These are phyloP conservation scores for Aureobasidium zeae DNA, from an alignment of 2,329 filamentous ascomycete species.

Conservation along the genomic window DNA sequence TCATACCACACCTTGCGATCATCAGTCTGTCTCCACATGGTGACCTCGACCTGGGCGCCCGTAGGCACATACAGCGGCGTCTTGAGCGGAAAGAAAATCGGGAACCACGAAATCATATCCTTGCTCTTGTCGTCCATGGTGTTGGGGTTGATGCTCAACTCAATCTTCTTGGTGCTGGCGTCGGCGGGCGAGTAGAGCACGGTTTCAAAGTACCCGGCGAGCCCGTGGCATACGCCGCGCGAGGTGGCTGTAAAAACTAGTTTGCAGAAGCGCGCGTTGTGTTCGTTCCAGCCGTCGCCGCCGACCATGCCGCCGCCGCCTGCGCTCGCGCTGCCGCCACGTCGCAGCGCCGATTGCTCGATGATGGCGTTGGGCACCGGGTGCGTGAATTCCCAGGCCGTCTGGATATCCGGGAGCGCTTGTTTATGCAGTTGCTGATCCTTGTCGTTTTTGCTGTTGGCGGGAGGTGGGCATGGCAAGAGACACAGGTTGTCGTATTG, in stretches of 20 bases:
- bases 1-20: constrained; percentile 98
- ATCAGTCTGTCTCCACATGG: constrained; percentile 94
- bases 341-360: constrained; percentile 44
- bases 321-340: constrained; percentile 54
- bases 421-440: no score
- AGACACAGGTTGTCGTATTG: constrained; percentile 78
- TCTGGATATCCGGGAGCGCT: constrained; percentile 53
- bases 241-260: constrained; percentile 69
- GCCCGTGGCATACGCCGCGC: constrained; percentile 76
- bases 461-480: constrained; percentile 27
- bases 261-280: constrained; percentile 75
- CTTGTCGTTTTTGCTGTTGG: constrained; percentile 27
- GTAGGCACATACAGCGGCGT: constrained; percentile 78
- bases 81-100: constrained; percentile 96
- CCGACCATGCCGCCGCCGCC: constrained; percentile 65
- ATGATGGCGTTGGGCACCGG: constrained; percentile 56
- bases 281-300: constrained; percentile 75
- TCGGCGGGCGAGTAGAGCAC: constrained; percentile 62
- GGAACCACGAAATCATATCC: constrained; percentile 99
- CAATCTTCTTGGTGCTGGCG: constrained; percentile 51
- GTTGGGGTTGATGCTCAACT: constrained; percentile 86
- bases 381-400: constrained; percentile 72
- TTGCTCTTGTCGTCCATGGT: constrained; percentile 87
- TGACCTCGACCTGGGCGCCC: constrained; percentile 75
- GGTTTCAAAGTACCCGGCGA: constrained; percentile 93